Evolutionary conservation across 2,329 filamentous ascomycete species (phyloP).

Genomic region (Curvularia spicifera): DNA sequence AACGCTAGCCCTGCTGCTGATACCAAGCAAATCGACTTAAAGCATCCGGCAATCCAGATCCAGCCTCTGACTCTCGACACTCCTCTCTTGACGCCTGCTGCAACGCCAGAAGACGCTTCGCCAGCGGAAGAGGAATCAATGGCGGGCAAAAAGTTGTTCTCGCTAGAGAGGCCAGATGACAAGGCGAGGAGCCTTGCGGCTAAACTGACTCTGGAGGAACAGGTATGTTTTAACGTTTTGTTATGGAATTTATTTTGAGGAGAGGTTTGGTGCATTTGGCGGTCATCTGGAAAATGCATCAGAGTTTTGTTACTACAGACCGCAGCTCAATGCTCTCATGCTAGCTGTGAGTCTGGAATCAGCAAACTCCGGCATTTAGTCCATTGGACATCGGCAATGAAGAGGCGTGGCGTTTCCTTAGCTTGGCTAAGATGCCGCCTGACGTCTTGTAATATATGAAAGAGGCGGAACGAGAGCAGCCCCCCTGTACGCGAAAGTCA

Average conservation of each 20-base stretch:
- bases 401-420: neutral
- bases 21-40: slow-evolving; percentile 39
- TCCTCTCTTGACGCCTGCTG: slow-evolving; percentile 38
- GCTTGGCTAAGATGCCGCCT: slow-evolving; percentile 16
- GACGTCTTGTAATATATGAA: slow-evolving; percentile 18
- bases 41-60: slow-evolving; percentile 41
- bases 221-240: slow-evolving; percentile 39
- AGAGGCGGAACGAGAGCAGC: slow-evolving; percentile 6
- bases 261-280: neutral
- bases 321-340: neutral
- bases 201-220: slow-evolving; percentile 48
- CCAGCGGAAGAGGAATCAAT: slow-evolving; percentile 36
- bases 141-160: slow-evolving; percentile 45
- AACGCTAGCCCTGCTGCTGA: slow-evolving; percentile 38
- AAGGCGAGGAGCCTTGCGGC: slow-evolving; percentile 45
- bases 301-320: neutral
- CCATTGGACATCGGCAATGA: slow-evolving; percentile 5
- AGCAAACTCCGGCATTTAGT: slow-evolving; percentile 1
- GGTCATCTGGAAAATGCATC: neutral
- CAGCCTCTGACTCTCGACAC: slow-evolving; percentile 36
- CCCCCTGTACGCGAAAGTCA: slow-evolving; percentile 12
- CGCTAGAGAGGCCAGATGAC: slow-evolving; percentile 41
- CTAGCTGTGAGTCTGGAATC: neutral
- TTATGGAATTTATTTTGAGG: slow-evolving; percentile 7
- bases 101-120: slow-evolving; percentile 37